Evolutionary conservation across 108 stramenopile species (phyloP).

Genomic region (Cyclotella choctawhatcheeana): DNA sequence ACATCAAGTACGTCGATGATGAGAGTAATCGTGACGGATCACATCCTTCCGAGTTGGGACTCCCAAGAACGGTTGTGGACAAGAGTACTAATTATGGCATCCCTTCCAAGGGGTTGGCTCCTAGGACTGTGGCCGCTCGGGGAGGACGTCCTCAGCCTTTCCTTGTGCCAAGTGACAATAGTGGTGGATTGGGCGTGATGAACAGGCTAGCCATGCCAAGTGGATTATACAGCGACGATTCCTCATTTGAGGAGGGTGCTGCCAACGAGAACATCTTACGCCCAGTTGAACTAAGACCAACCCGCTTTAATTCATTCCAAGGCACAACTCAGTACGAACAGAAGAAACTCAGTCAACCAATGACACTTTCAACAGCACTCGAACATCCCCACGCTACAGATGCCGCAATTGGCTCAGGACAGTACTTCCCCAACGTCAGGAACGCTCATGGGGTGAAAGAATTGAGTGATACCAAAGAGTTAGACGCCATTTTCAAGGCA

Average conservation of each 20-base stretch:
- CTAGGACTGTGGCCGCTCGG: neutral
- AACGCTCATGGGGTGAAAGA: slow-evolving; percentile 38
- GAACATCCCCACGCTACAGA: neutral
- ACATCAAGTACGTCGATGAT: slow-evolving; percentile 22
- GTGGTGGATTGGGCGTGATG: neutral
- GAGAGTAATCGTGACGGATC: neutral
- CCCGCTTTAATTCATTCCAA: slow-evolving; percentile 35
- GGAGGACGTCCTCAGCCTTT: slow-evolving; percentile 1
- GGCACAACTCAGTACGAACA: slow-evolving; percentile 30
- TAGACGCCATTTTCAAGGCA: slow-evolving; percentile 51
- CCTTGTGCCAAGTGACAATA: neutral
- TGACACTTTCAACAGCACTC: neutral
- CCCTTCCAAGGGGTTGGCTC: neutral
- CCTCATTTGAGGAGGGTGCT: slow-evolving; percentile 4
- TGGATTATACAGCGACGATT: slow-evolving; percentile 25
- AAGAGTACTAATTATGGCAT: slow-evolving; percentile 19
- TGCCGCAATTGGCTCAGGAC: neutral
- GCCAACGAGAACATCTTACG: neutral
- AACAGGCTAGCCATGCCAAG: slow-evolving; percentile 21
- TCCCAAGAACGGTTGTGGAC: neutral
- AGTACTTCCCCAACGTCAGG: slow-evolving; percentile 3
- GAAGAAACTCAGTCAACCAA: neutral
- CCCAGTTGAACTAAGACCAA: slow-evolving; percentile 35
- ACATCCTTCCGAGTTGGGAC: neutral
- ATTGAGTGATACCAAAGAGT: slow-evolving; percentile 40